A percentile compares a stretch with the other conserved stretches of the same genome.
Conservation (phyloP, 1,284 basidiomycete genomes). For the Ganoderma lucidum region DNA sequence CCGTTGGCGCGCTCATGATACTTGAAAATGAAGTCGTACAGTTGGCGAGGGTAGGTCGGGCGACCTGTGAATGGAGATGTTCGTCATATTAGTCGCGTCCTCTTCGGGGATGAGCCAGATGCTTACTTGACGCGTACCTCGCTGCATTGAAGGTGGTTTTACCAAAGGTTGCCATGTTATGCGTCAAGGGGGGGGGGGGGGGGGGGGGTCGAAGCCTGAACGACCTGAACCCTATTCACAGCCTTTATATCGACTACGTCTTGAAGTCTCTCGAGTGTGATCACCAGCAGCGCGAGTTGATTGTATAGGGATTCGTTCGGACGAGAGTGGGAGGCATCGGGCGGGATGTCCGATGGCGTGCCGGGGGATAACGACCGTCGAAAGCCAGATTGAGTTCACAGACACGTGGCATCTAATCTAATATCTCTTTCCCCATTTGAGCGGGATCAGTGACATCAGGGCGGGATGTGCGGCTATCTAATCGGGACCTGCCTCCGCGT, state of each 20-base stretch:
- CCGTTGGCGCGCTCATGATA: constrained; percentile 56
- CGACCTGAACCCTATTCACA: not conserved
- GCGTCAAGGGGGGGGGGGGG: not conserved
- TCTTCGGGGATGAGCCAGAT: not conserved
- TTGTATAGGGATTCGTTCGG: not conserved
- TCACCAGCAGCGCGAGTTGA: not conserved
- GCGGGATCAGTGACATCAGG: not conserved
- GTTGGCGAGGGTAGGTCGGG: constrained; percentile 71
- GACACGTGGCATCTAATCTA: not conserved
- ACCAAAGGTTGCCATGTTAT: constrained; percentile 73
- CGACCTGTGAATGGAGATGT: constrained; percentile 39
- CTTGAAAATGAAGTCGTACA: constrained; percentile 68
- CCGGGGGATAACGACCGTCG: not conserved
- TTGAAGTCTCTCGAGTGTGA: not conserved
- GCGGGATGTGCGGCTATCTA: constrained; percentile 8
- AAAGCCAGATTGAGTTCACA: not conserved
- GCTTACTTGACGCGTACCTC: constrained; percentile 60
- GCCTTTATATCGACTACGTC: not conserved
- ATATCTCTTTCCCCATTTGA: not conserved
- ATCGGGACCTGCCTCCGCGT: constrained; percentile 4
- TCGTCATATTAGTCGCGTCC: not conserved
- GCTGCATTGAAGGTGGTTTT: constrained; percentile 68
- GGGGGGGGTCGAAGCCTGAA: not conserved
- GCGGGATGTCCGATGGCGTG: constrained; percentile 2
- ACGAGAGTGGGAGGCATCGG: not conserved